phyloP scores from a whole-genome alignment of 257 asterid species.

The Cinchona pubescens region DNA sequence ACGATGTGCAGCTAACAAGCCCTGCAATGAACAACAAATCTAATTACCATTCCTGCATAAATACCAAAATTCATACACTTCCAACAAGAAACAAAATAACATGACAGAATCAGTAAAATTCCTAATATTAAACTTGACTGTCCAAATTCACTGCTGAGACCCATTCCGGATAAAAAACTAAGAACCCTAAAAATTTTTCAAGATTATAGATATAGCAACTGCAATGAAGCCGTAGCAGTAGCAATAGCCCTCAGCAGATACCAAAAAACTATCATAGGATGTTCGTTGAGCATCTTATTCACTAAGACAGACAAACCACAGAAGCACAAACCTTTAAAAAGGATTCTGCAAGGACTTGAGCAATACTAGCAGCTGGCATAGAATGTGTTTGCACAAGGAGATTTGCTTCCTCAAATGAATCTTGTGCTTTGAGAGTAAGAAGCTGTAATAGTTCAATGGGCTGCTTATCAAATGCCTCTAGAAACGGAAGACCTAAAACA shows the following conservation, averaged over 20 bases:
- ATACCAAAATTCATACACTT: background rate
- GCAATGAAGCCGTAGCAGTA: background rate
- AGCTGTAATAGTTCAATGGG: slow-evolving; percentile 88
- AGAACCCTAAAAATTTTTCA: too few species aligned
- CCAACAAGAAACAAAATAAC: background rate
- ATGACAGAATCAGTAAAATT: background rate
- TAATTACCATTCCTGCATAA: background rate
- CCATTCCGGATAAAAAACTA: background rate
- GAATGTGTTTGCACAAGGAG: slow-evolving; percentile 80
- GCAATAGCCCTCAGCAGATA: background rate
- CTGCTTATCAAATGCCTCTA: slow-evolving; percentile 91
- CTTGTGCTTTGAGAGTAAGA: slow-evolving; percentile 97
- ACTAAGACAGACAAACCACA: background rate
- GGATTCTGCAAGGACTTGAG: slow-evolving; percentile 97
- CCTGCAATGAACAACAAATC: slow-evolving; percentile 39
- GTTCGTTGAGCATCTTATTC: background rate
- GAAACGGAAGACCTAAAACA: slow-evolving; percentile 78
- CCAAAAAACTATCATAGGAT: background rate
- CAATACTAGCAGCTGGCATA: slow-evolving; percentile 91
- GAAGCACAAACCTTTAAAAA: slow-evolving; percentile 66
- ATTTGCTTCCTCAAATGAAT: slow-evolving; percentile 85
- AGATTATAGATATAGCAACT: background rate
- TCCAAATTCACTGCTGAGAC: background rate
- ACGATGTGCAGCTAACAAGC: slow-evolving; percentile 98
- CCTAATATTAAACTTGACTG: background rate